Base-by-base conservation (phyloP, 1,139 yeast species). In the Fermentozyma sake region DNA sequence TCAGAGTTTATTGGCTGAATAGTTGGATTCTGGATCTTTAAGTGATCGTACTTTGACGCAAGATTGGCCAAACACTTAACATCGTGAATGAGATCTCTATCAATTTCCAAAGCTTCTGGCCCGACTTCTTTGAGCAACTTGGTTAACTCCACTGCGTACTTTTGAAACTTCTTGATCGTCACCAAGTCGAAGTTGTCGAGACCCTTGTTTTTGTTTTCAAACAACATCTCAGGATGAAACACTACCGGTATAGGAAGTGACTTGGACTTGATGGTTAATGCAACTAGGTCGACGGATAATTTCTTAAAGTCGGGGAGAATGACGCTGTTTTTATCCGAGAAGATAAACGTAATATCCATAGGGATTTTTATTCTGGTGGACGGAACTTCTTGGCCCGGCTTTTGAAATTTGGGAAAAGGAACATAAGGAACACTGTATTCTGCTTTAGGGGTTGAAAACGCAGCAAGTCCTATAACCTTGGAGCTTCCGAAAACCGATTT, bases 211-310 rank as follows among this genome's bases (percentile, higher is more conserved):
- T 49, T 50, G 37, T 61, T 58, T 19, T 58, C 56, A 38, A 59
- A 62, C 20, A 53, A 32, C 63, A 60, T 55, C 25, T 59, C 67
- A 9, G 56, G 55, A 24, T 58, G 55, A 23, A 63, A 43, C 2
- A 56, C 63, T 6, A 61, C 42, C 1, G 70, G 70, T 14, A 63
- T 59, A 0, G 68, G 64, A 13, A 55, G 34, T 14, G 42, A 35
- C 29, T 44, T 57, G 4, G 68, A 54, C 35, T 57, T 55, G 11
- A 60, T 40, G 1, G 66, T 59, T 22, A 58, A 39, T 3, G 54
- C 47, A 5, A 54, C 46, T 10, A 64, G 34, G 20, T 62, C 65
- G 3, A 55, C 67, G 2, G 57, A 37, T 2, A 61, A 34, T 7
- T 49, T 46, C 27, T 43, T 48, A 32, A 59, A 46, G 16, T 58